Evolutionary conservation across 345 rosid genomes (phyloP), one percentile per base, ranked within the genome.

Genomic region (Psidium friedrichsthalianum): DNA sequence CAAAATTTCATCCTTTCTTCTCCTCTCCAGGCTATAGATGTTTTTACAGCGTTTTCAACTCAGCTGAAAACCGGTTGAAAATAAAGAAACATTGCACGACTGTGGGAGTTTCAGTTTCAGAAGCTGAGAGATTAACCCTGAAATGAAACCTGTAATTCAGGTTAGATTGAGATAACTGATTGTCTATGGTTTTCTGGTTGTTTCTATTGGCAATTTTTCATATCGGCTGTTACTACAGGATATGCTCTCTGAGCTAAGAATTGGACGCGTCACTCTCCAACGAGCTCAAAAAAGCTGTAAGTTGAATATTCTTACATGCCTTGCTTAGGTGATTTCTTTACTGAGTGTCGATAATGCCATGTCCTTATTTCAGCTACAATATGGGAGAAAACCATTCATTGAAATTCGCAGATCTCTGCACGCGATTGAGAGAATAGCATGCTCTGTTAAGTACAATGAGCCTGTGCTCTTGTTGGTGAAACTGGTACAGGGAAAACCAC

Each of bases 401-500:
- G 92, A 91, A 89, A 95, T 94, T 82, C 94, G 92, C 83, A 93
- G 94, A 86, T 95, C 98, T 86, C 86, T 96, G 83, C 90, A 90
- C 85, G 80, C 92, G 76, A 97, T 97, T 76, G 99, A 96, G 92
- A 94, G 90, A 90, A 92, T 96, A 89, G 97, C 98, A 85, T 93
- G 97, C 90, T 93, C 94, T 86, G 94, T 94, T 11, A 93, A 92
- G 92, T 87, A 90, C 92, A 95, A 95, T 47, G 98, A 97, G 90
- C 94, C 99, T 88, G 96, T 97, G 90, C 96, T 97, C 85, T 91
- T 97, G 90, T 97, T 88, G 99, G 99, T 85, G 99, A 97, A 94
- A 97, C 99, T 87, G 99, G 99, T 88, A 96, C 98, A 3, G 99
- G 98, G 87, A 97, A 97, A 93, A 96, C 99, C 69, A 97, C 99